Percentiles rank a stretch among this genome's conserved stretches.
phyloP scores from a whole-genome alignment of 805 yeast genomes.

The Starmerella bombi region DNA sequence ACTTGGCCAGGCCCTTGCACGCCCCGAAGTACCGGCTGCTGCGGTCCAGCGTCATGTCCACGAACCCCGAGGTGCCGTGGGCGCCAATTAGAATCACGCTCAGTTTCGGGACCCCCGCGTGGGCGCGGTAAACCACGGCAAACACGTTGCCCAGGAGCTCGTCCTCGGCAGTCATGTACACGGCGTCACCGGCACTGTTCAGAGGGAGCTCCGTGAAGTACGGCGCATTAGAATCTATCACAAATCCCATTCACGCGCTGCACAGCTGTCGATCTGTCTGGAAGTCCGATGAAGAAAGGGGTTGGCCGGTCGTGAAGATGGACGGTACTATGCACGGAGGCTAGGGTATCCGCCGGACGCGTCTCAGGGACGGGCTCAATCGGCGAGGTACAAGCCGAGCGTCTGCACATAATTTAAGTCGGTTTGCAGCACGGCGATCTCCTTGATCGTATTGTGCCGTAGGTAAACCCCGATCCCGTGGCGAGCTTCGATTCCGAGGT shows the following conservation, averaged over 20 bases:
- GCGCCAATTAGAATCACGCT: conserved; percentile 26
- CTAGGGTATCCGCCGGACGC: too few relatives aligned
- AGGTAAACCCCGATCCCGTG: too few relatives aligned
- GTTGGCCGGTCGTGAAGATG: too few relatives aligned
- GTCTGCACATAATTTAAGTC: too few relatives aligned
- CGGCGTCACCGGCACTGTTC: conserved; percentile 25
- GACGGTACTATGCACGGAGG: too few relatives aligned
- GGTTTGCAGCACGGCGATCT: too few relatives aligned
- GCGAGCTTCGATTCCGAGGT: too few relatives aligned
- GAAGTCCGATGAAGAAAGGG: too few relatives aligned
- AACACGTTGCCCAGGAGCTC: conserved; percentile 25
- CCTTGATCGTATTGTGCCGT: too few relatives aligned
- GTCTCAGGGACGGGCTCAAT: too few relatives aligned
- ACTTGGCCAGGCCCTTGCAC: conserved; percentile 47
- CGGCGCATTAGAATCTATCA: conserved; percentile 27
- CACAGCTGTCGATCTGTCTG: too few relatives aligned
- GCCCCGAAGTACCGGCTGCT: conserved; percentile 69
- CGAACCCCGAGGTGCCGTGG: conserved; percentile 52
- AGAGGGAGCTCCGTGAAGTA: conserved; percentile 23
- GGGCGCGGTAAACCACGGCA: conserved; percentile 26
- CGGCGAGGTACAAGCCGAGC: too few relatives aligned
- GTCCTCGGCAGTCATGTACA: conserved; percentile 29
- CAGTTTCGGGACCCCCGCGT: conserved; percentile 18
- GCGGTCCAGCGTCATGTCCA: conserved; percentile 42
- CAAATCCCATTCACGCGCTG: conserved; percentile 18